These are phyloP conservation scores for Physocladia obscura DNA, from an alignment of 192 early-diverging fungal species.

Conservation along the genomic window DNA sequence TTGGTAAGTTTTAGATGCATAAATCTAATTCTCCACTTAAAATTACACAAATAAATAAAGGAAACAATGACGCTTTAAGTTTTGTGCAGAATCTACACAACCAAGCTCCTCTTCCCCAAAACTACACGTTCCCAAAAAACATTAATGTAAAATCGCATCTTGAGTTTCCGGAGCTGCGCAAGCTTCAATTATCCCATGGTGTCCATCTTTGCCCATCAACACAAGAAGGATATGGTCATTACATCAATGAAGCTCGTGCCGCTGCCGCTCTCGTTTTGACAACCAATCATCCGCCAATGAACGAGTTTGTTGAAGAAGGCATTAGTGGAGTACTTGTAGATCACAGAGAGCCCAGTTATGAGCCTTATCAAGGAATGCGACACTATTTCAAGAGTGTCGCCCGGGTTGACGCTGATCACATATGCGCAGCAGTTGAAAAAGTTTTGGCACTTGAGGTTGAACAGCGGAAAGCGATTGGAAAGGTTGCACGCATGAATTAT, in stretches of 20 bases:
- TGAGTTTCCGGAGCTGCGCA: not conserved
- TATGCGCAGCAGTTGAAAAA: not conserved
- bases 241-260: no score
- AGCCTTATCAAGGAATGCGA: not conserved
- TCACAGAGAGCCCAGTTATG: not conserved
- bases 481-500: not conserved
- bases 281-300: constrained; percentile 17
- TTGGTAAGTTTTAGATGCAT: not conserved
- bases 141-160: not conserved
- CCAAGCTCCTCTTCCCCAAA: no score
- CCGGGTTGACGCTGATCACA: not conserved
- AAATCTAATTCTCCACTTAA: no score
- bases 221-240: no score
- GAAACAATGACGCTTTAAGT: not conserved
- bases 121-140: not conserved
- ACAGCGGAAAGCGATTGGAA: not conserved
- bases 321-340: not conserved
- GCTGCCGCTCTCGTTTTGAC: constrained; percentile 7
- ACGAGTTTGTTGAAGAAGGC: constrained; percentile 17
- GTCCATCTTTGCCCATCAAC: not conserved
- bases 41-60: not conserved
- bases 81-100: not conserved
- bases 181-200: not conserved
- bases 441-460: not conserved
- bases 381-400: not conserved